Evolutionary conservation across 2,329 filamentous ascomycete genomes (phyloP), one percentile per base, ranked within the genome.

Genomic region (Paraphaeosphaeria minitans): DNA sequence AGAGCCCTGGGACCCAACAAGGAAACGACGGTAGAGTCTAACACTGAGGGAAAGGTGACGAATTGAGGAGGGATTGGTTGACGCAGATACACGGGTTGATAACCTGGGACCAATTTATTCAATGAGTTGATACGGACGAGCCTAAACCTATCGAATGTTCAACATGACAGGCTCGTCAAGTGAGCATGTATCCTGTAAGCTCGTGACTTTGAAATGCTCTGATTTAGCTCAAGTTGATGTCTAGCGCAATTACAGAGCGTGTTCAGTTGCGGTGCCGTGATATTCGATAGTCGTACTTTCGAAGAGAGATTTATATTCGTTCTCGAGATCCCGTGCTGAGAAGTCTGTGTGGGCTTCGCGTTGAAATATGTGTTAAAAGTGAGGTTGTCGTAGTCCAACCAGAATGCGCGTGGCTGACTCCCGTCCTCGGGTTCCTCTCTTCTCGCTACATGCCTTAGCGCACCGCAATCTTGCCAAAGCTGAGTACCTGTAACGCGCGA

Each of bases 1-100:
- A 46, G 58, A n/a, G 50, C 55, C 0, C 19, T 60, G 29, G 19
- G 14, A n/a, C 29, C 49, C n/a, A 53, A 46, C 19, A 46, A 50
- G 33, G 39, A 51, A 16, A 7, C 22, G 4, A n/a, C 29, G 42
- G 19, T 8, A 37, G 47, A 24, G 8, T 42, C n/a, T 48, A 14
- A 3, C 4, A 0, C 0, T 19, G 46, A 48, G 14, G 46, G n/a
- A 13, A 35, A 19, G 9, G 14, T 19, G 14, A 10, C 1, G 46
- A 48, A 7, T 9, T 29, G 7, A 31, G 46, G 24, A 21, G 1
- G 3, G 12, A 27, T n/a, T n/a, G 37, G 37, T 29, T 47, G 1
- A 13, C 14, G 13, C 13, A 29, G 14, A 27, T 13, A 10, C 5
- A 47, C 6, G 4, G 14, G 12, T 9, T 43, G 19, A 43, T 12